phyloP scores from a whole-genome alignment of 129 eudicot species.

The sunflower (Helianthus annuus) region DNA sequence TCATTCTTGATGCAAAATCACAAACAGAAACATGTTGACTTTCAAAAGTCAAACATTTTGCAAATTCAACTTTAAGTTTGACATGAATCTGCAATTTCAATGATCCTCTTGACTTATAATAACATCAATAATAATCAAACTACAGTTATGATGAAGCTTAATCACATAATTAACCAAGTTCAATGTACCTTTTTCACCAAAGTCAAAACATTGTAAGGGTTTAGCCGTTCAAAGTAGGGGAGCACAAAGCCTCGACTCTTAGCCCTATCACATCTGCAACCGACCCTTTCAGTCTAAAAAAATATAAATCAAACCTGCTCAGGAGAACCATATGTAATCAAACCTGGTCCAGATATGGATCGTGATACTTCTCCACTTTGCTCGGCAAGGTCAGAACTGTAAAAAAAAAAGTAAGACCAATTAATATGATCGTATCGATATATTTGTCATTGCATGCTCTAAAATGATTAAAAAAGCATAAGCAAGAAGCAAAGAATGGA shows the following conservation, averaged over 20 bases:
- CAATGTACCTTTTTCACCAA: too few relatives aligned
- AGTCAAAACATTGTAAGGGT: too few relatives aligned
- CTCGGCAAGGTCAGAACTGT: slow-evolving; percentile 82
- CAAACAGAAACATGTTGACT: background rate
- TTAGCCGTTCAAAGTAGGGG: too few relatives aligned
- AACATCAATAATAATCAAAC: background rate
- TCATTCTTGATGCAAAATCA: too few relatives aligned
- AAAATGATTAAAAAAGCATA: background rate
- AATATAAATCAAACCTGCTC: slow-evolving; percentile 62
- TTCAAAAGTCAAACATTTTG: background rate
- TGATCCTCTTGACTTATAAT: background rate
- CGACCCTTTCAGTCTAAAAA: background rate
- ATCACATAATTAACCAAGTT: background rate
- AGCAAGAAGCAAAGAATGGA: slow-evolving; percentile 12
- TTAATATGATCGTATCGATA: too few relatives aligned
- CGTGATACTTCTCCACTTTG: slow-evolving; percentile 91
- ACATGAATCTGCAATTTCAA: background rate
- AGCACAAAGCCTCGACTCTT: too few relatives aligned
- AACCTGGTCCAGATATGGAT: slow-evolving; percentile 58
- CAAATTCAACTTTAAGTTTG: slow-evolving; percentile 4
- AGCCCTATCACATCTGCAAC: too few relatives aligned
- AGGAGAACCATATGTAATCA: slow-evolving; percentile 85
- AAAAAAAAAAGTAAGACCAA: background rate
- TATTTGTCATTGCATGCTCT: background rate
- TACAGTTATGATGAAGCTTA: background rate